Conservation (phyloP, 2,329 filamentous ascomycete species). For the Fusarium clavum region DNA sequence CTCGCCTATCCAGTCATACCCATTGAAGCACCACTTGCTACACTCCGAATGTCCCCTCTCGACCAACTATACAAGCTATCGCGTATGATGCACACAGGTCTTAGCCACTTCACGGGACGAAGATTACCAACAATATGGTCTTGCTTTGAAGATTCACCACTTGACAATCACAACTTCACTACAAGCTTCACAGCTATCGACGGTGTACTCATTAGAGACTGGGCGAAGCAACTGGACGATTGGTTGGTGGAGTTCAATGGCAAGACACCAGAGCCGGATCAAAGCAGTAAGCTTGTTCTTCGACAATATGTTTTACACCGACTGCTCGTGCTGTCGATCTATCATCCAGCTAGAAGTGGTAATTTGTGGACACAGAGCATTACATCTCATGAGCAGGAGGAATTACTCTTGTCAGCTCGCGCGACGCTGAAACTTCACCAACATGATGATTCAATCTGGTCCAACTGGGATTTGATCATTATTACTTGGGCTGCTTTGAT, state of each 20-base stretch:
- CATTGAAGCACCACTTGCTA: conserved; percentile 5
- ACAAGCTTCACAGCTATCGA: conserved; percentile 6
- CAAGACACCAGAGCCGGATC: conserved; percentile 8
- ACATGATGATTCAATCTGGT: conserved; percentile 20
- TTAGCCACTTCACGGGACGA: conserved; percentile 12
- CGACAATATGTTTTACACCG: conserved; percentile 9
- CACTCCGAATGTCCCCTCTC: conserved; percentile 7
- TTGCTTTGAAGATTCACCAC: conserved; percentile 3
- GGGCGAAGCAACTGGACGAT: conserved; percentile 12
- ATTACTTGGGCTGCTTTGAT: conserved; percentile 20
- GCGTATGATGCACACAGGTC: conserved; percentile 10
- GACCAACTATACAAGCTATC: conserved; percentile 18
- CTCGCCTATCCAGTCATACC: conserved; percentile 12
- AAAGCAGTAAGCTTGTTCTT: conserved; percentile 17
- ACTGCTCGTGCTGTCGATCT: conserved; percentile 1
- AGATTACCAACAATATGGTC: conserved; percentile 10
- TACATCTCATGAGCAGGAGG: conserved; percentile 18
- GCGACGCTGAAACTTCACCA: conserved; percentile 10
- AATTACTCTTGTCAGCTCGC: conserved; percentile 7
- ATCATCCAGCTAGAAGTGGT: conserved; percentile 10
- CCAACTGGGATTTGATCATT: conserved; percentile 21
- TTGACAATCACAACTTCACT: background rate
- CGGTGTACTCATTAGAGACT: conserved; percentile 7
- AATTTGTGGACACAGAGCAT: conserved; percentile 13
- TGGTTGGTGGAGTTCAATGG: conserved; percentile 19